Evolutionary conservation across 1,284 basidiomycete genomes (phyloP).

Genomic region (Filobasidium uniguttulatum): DNA sequence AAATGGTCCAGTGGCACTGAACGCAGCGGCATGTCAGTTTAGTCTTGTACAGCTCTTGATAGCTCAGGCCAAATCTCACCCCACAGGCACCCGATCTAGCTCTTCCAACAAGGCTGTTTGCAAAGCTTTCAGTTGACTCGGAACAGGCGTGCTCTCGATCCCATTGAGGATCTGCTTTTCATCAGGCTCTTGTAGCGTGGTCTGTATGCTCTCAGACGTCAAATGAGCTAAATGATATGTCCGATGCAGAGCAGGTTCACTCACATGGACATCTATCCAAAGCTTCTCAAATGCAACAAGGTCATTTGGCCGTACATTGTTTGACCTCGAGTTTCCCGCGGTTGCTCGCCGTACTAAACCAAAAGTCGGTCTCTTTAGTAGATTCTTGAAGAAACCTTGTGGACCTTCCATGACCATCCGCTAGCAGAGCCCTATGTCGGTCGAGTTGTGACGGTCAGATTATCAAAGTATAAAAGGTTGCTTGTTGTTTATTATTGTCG

Average conservation of each 20-base stretch:
- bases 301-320: neutral
- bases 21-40: neutral
- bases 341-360: no score
- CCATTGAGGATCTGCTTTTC: slow-evolving; percentile 43
- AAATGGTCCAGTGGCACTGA: slow-evolving; percentile 50
- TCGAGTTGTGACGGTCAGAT: no score
- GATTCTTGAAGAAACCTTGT: no score
- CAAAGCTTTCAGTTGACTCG: slow-evolving; percentile 61
- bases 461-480: no score
- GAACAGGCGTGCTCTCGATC: slow-evolving; percentile 68
- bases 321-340: no score
- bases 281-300: neutral
- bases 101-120: slow-evolving; percentile 79
- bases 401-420: no score
- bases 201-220: slow-evolving; percentile 14
- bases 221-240: neutral
- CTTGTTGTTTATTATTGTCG: no score
- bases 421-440: no score
- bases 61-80: slow-evolving; percentile 43
- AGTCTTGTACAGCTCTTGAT: neutral
- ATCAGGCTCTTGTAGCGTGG: slow-evolving; percentile 31
- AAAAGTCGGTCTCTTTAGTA: no score
- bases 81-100: slow-evolving; percentile 64
- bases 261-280: slow-evolving; percentile 2
- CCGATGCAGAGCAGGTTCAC: neutral